phyloP scores from a whole-genome alignment of 2,329 filamentous ascomycete species.

The Arthrobotrys entomopaga region DNA sequence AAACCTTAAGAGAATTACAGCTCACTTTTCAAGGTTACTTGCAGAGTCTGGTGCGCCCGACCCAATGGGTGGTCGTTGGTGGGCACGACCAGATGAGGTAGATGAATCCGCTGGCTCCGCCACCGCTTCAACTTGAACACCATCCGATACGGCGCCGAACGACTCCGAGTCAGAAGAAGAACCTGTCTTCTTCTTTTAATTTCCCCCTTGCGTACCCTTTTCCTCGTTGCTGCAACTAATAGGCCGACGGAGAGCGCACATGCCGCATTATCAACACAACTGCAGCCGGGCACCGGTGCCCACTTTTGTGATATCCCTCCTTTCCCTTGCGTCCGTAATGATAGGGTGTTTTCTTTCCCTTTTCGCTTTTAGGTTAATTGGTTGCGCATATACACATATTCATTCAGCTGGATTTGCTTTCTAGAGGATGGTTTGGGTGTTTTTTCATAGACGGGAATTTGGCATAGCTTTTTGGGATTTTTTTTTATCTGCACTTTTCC shows the following conservation, averaged over 20 bases:
- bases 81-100: constrained; percentile 55
- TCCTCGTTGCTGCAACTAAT: constrained; percentile 23
- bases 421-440: constrained; percentile 19
- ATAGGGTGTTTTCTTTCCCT: constrained; percentile 44
- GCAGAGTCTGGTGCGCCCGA: constrained; percentile 54
- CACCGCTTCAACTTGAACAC: constrained; percentile 15
- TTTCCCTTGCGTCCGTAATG: constrained; percentile 38
- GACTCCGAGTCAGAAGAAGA: constrained; percentile 8
- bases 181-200: constrained; percentile 6
- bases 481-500: constrained; percentile 1
- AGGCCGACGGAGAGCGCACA: constrained; percentile 41
- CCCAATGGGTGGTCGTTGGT: constrained; percentile 56
- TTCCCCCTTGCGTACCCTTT: background rate
- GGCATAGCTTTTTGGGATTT: constrained; percentile 22
- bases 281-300: constrained; percentile 30
- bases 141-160: constrained; percentile 16
- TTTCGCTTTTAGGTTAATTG: no score
- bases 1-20: constrained; percentile 43
- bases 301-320: constrained; percentile 32
- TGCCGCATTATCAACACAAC: constrained; percentile 27
- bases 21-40: constrained; percentile 54
- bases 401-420: constrained; percentile 17
- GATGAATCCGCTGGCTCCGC: constrained; percentile 39
- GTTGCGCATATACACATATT: no score
- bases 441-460: constrained; percentile 17